Conservation (phyloP, 1,284 basidiomycete species). For the Sanghuangporus sanghuang region DNA sequence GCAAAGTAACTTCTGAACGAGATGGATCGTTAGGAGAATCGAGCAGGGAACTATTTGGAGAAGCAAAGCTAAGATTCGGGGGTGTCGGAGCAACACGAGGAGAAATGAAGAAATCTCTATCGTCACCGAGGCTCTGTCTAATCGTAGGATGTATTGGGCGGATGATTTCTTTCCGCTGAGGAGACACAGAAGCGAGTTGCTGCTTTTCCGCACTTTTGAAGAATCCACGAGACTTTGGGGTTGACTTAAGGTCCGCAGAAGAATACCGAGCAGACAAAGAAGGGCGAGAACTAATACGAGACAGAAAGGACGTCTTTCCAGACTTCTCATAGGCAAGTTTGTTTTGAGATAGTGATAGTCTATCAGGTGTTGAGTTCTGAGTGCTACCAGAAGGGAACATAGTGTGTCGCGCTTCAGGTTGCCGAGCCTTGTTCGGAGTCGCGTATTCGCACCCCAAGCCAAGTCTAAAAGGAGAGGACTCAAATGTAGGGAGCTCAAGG, state of each 20-base stretch:
- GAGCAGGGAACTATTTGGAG: slow-evolving; percentile 1
- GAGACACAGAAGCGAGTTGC: background rate
- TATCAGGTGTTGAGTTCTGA: slow-evolving; percentile 5
- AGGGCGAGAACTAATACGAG: slow-evolving; percentile 15
- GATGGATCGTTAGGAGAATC: slow-evolving; percentile 1
- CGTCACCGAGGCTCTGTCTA: slow-evolving; percentile 1
- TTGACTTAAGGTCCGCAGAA: slow-evolving; percentile 18
- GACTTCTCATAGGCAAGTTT: slow-evolving; percentile 14
- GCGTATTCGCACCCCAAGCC: background rate
- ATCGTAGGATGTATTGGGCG: background rate
- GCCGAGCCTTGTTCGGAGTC: slow-evolving; percentile 5
- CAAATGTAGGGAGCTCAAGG: slow-evolving; percentile 9
- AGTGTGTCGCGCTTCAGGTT: slow-evolving; percentile 6
- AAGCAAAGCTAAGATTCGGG: slow-evolving; percentile 12
- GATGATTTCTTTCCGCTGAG: slow-evolving; percentile 3
- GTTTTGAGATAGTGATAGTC: background rate
- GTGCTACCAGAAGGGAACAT: slow-evolving; percentile 11
- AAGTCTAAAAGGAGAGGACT: background rate
- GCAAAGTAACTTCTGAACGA: background rate
- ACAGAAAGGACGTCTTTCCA: slow-evolving; percentile 12
- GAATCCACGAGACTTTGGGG: background rate
- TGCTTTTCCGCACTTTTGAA: slow-evolving; percentile 2
- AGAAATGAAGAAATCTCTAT: slow-evolving; percentile 11
- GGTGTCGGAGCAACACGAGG: slow-evolving; percentile 16
- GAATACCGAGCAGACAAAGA: slow-evolving; percentile 15